These are phyloP conservation scores for Wickerhamomyces strasburgensis DNA, from an alignment of 805 yeast genomes.

Conservation along the genomic window DNA sequence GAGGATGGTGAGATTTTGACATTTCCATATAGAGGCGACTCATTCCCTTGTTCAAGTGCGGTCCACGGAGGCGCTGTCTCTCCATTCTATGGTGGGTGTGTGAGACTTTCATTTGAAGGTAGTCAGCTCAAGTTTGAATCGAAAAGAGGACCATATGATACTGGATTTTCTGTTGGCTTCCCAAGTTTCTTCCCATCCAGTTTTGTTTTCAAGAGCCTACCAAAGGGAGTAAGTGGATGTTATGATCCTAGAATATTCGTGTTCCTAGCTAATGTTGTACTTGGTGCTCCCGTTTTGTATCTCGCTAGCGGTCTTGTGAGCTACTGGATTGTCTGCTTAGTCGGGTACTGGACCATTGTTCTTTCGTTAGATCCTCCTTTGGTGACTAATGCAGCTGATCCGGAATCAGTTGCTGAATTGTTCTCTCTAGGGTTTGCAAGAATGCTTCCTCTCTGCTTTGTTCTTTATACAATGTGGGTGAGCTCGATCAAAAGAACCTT, in stretches of 20 bases:
- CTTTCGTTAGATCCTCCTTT: constrained; percentile 78
- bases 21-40: constrained; percentile 78
- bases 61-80: constrained; percentile 79
- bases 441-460: constrained; percentile 68
- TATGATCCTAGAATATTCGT: constrained; percentile 62
- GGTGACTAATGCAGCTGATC: constrained; percentile 46
- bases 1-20: constrained; percentile 32
- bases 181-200: constrained; percentile 73
- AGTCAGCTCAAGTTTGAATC: constrained; percentile 44
- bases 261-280: constrained; percentile 49
- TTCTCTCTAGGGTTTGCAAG: constrained; percentile 70
- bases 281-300: constrained; percentile 60
- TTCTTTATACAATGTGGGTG: constrained; percentile 66
- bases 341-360: constrained; percentile 81
- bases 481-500: constrained; percentile 48
- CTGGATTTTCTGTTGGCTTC: constrained; percentile 48
- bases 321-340: constrained; percentile 55
- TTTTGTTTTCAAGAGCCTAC: constrained; percentile 49
- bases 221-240: constrained; percentile 45
- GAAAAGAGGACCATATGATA: constrained; percentile 45
- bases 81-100: constrained; percentile 75
- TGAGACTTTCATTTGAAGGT: constrained; percentile 53
- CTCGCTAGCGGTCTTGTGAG: constrained; percentile 41
- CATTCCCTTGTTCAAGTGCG: constrained; percentile 87
- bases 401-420: constrained; percentile 52